Evolutionary conservation across 2,329 filamentous ascomycete species (phyloP), one percentile per base, ranked within the genome.

Genomic region (Hirsutella minnesotensis): DNA sequence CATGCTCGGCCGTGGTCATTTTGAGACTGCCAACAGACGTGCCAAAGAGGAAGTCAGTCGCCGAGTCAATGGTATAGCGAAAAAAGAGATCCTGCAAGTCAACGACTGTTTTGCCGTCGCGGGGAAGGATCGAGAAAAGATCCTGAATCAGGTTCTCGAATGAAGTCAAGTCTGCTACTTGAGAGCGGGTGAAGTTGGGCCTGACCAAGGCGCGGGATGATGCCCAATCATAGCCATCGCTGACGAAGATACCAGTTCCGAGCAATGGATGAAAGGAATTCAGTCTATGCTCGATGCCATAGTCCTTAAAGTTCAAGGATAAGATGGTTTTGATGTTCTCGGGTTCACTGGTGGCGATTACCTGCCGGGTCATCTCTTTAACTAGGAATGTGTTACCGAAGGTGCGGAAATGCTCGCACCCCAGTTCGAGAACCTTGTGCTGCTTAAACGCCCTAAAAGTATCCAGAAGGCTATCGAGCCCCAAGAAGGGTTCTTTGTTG

Each of bases 41-140:
- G 13, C 76, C 75, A 40, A 79, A 76, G 2, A 80, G 57, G 46
- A 79, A 74, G 37, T 74, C 70, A 0, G 73, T 79, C 0, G 73
- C 69, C 46, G 79, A 74, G 27, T 54, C 51, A 21, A 79, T 63
- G 0, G 73, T 76, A 21, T 77, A 60, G 42, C 64, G 61, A 52
- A 75, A 77, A 55, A 78, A 77, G 2, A 77, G 58, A 3, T 67
- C 64, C 41, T 73, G 68, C 12, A 79, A 52, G 46, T 79, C 70
- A 12, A 34, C 33, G 10, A 60, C 2, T 2, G 46, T 49, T 15
- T 24, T 18, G 9, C 45, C 49, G 22, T 50, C 40, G 1, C 18
- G 35, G 3, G 53, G 52, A 4, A 56, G 39, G 10, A 41, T 13
- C 5, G 38, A 4, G 13, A 81, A 56, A 30, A 72, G 60, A 9